These are phyloP conservation scores for Russula sp. DNA, from an alignment of 768 basidiomycete genomes.

Conservation along the genomic window DNA sequence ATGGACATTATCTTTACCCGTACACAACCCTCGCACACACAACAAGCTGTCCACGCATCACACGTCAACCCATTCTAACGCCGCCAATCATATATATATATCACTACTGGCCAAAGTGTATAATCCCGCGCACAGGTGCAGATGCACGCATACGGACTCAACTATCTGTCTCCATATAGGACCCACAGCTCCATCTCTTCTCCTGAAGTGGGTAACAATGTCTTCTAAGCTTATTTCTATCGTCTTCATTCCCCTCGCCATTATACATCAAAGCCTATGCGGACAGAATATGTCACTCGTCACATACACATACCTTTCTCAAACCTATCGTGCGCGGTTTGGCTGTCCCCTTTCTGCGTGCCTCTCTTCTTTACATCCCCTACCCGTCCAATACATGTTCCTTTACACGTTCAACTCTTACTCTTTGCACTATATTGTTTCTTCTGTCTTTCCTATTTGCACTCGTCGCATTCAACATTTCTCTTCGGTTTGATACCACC, in stretches of 20 bases:
- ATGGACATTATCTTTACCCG: not conserved
- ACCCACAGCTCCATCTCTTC: slow-evolving; percentile 3
- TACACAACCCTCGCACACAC: slow-evolving; percentile 1
- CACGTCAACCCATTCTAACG: slow-evolving; percentile 11
- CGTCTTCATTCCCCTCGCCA: not conserved
- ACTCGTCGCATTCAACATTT: not conserved
- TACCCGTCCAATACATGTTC: not conserved
- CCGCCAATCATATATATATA: slow-evolving; percentile 20
- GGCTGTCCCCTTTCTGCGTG: not conserved
- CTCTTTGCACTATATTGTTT: not conserved
- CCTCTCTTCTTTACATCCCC: not conserved
- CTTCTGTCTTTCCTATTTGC: not conserved
- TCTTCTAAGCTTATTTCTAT: slow-evolving; percentile 10
- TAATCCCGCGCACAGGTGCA: slow-evolving; percentile 19
- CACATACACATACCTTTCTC: not conserved
- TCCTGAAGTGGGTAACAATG: slow-evolving; percentile 5
- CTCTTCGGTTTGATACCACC: slow-evolving; percentile 7
- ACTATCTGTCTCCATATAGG: slow-evolving; percentile 23
- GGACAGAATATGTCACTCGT: slow-evolving; percentile 5
- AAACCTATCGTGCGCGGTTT: slow-evolving; percentile 1
- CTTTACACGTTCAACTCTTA: not conserved
- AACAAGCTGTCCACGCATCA: slow-evolving; percentile 1
- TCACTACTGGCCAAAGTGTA: slow-evolving; percentile 21
- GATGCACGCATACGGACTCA: slow-evolving; percentile 16
- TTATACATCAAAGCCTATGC: slow-evolving; percentile 1